Base-by-base conservation (phyloP, 2,329 filamentous ascomycete genomes). In the Trichoderma cornu-damae region DNA sequence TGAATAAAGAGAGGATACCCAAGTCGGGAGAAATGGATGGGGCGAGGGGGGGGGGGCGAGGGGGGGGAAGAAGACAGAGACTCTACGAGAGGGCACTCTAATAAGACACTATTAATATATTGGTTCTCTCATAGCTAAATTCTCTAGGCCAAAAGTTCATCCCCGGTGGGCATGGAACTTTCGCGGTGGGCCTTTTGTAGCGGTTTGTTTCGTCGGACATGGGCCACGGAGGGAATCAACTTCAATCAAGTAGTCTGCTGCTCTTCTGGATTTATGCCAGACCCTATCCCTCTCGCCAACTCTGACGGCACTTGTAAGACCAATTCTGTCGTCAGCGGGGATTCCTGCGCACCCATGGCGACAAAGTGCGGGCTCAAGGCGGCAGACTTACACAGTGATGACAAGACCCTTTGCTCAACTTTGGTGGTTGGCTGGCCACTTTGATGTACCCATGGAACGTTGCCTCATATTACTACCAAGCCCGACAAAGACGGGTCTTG, bases 391-490 rank as follows among this genome's bases (percentile, higher is more conserved):
- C 75, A 76, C 57, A 59, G 55, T 7, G 22, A 52, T 4, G 24
- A 52, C 5, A 63, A 62, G 44, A 42, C 9, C 14, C 57, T 71
- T 6, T 72, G 70, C 50, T 61, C 61, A 4, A 63, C 63, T 2
- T 59, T 77, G n/a, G 42, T 35, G 6, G 57, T 62, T 1, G 68
- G 67, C 6, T 67, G 74, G 57, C 61, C 63, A 16, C 69, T 74
- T 7, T 76, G 73, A 61, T 76, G 73, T 58, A 66, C 67, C 0
- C 26, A 55, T 5, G 73, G 73, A n/a, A 64, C 59, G 6, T 61
- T 72, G 22, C 73, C 72, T 1, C 67, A 72, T 62, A 56, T 72
- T n/a, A 37, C 58, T 5, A 74, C 74, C 2, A 67, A 72, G 59
- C 69, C 67, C 1, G 57, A 65, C 9, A 48, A 58, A 0, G 64